These are phyloP conservation scores for Hirschioporus abietinus DNA, from an alignment of 768 basidiomycete genomes.

Conservation along the genomic window DNA sequence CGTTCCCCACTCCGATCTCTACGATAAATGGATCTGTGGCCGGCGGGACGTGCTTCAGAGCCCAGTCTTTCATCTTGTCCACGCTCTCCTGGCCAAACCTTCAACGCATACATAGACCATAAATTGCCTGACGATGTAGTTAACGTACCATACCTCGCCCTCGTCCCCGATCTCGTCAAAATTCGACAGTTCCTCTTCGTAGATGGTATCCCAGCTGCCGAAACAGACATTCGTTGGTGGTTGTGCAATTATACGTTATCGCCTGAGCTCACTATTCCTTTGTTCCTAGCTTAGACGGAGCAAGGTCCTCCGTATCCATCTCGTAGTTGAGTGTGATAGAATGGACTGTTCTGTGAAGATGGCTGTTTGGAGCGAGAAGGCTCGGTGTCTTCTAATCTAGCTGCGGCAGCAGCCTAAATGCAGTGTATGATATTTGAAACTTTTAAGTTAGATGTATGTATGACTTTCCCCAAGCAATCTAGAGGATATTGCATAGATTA, in stretches of 20 bases:
- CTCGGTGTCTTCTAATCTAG: too few relatives aligned
- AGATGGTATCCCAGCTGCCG: slow-evolving; percentile 73
- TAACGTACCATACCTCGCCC: slow-evolving; percentile 73
- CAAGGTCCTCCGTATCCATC: slow-evolving; percentile 42
- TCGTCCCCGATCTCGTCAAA: slow-evolving; percentile 78
- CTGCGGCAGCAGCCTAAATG: too few relatives aligned
- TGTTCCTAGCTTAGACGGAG: slow-evolving; percentile 72
- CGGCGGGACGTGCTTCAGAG: slow-evolving; percentile 46
- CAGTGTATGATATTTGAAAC: too few relatives aligned
- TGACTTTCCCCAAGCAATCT: too few relatives aligned
- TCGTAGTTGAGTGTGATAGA: too few relatives aligned
- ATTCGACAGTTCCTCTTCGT: slow-evolving; percentile 62
- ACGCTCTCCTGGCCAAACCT: slow-evolving; percentile 81
- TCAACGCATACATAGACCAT: background rate
- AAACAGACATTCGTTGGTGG: background rate
- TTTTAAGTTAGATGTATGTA: too few relatives aligned
- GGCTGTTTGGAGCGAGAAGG: too few relatives aligned
- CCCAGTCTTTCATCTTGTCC: slow-evolving; percentile 79
- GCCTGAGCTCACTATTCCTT: slow-evolving; percentile 60
- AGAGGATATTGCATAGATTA: background rate
- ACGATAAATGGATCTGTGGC: slow-evolving; percentile 46
- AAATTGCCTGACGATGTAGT: background rate
- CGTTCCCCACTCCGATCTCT: slow-evolving; percentile 81
- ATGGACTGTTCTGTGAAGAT: too few relatives aligned
- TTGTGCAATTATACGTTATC: slow-evolving; percentile 2